Conservation (phyloP, 2,329 filamentous ascomycete species). For the Neocatenulostroma microsporum region DNA sequence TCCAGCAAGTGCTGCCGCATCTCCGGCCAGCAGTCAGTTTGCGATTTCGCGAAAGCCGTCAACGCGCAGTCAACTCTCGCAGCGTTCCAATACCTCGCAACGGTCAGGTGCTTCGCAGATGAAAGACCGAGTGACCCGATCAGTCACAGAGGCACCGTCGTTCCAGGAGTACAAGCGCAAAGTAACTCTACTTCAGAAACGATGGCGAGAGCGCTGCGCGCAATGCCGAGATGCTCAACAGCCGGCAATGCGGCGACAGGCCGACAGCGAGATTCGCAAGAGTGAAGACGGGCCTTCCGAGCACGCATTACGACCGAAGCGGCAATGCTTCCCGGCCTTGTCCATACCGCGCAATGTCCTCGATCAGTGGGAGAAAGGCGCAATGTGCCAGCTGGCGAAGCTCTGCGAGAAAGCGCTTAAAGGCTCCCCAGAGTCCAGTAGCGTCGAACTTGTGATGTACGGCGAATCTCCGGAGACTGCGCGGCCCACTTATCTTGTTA, state of each 20-base stretch:
- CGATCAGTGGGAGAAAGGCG: conserved; percentile 60
- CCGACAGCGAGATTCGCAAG: too few relatives aligned
- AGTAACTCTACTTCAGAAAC: conserved; percentile 27
- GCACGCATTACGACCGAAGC: too few relatives aligned
- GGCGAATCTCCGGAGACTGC: conserved; percentile 60
- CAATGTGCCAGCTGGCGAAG: conserved; percentile 63
- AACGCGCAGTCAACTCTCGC: conserved; percentile 6
- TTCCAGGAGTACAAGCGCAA: conserved; percentile 30
- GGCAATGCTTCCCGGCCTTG: conserved; percentile 29
- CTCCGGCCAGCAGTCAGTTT: not conserved
- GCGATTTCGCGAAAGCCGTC: conserved; percentile 4
- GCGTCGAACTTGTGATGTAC: conserved; percentile 68
- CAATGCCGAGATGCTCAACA: too few relatives aligned
- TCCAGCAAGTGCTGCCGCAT: too few relatives aligned
- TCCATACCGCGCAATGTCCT: conserved; percentile 55
- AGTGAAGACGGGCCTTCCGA: too few relatives aligned
- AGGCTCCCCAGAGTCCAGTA: conserved; percentile 67
- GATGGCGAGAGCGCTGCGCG: conserved; percentile 24
- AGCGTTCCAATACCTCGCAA: not conserved
- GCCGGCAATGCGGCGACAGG: too few relatives aligned
- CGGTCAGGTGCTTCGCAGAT: too few relatives aligned
- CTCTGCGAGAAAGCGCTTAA: conserved; percentile 63
- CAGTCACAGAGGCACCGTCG: conserved; percentile 15
- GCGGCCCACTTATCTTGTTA: conserved; percentile 65
- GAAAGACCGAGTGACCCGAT: conserved; percentile 5